Evolutionary conservation across 768 basidiomycete genomes (phyloP).

Genomic region (Lactarius vividus): DNA sequence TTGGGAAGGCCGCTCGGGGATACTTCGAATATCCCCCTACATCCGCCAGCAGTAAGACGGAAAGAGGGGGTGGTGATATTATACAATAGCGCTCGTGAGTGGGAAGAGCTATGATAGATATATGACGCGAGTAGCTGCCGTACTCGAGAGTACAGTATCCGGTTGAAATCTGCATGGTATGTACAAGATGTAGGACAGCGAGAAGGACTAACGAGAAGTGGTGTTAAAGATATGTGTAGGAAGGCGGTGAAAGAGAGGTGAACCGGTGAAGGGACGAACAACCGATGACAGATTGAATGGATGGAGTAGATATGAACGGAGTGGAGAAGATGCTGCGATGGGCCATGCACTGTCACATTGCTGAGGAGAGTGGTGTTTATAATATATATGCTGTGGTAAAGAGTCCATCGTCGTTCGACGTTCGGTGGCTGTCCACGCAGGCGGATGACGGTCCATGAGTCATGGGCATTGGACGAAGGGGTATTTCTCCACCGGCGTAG

Average conservation of each 20-base stretch:
- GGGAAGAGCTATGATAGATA: slow-evolving; percentile 15
- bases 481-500: neutral
- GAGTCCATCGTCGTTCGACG: slow-evolving; percentile 5
- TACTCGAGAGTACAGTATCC: neutral
- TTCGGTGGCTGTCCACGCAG: neutral
- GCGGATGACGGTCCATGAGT: slow-evolving; percentile 6
- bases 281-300: slow-evolving; percentile 8
- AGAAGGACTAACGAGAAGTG: neutral
- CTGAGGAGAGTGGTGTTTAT: neutral
- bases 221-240: neutral
- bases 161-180: slow-evolving; percentile 1
- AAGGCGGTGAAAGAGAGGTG: neutral
- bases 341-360: slow-evolving; percentile 17
- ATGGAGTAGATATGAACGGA: slow-evolving; percentile 9
- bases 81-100: slow-evolving; percentile 17
- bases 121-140: slow-evolving; percentile 3
- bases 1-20: neutral
- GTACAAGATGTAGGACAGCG: slow-evolving; percentile 15
- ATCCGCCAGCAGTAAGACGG: neutral
- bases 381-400: slow-evolving; percentile 17
- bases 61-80: slow-evolving; percentile 8
- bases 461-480: slow-evolving; percentile 3
- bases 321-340: slow-evolving; percentile 6
- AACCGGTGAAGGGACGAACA: neutral
- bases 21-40: neutral